Evolutionary conservation across 108 stramenopile genomes (phyloP), one percentile per base, ranked within the genome.

Genomic region (Fragilaria crotonensis): DNA sequence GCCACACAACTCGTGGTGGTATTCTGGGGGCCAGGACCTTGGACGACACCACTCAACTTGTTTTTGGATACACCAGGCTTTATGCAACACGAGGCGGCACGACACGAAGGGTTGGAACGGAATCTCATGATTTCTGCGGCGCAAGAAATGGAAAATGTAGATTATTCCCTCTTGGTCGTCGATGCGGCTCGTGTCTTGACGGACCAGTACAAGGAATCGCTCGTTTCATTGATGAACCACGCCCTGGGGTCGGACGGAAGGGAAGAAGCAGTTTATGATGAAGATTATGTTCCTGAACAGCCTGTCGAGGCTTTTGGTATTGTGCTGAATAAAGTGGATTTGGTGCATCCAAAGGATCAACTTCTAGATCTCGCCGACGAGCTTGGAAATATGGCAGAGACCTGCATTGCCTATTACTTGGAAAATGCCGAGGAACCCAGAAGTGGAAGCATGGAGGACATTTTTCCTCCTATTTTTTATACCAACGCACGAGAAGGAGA

Each of bases 41-140:
- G 14, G 65, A 79, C 30, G 28, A 64, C n/a, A n/a, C n/a, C 30
- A 81, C 92, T 14, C 93, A 96, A 60, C 45, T 96, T 0, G 82
- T 96, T 96, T 61, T 72, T 83, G 25, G 95, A 96, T 59, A 94
- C 95, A 17, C 95, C 95, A 4, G 95, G 95, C 19, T 94, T 87
- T 78, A 55, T 96, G 50, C 74, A 81, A 63, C 62, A 73, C 45
- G 57, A 66, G 45, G 57, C 60, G 48, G 75, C 80, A 7, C 69
- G 64, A 25, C 70, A 87, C 54, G 85, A 93, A 44, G 81, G 84
- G 26, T 49, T 79, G 57, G n/a, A n/a, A n/a, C 61, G 85, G 44
- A 66, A 76, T 45, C 61, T 89, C 33, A 64, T 78, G 3, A 62
- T 63, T n/a, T 76, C 73, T 23, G 78, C 93, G 18, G 62, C 66